phyloP scores from a whole-genome alignment of 1,284 basidiomycete genomes.

The Pisolithus thermaeus region DNA sequence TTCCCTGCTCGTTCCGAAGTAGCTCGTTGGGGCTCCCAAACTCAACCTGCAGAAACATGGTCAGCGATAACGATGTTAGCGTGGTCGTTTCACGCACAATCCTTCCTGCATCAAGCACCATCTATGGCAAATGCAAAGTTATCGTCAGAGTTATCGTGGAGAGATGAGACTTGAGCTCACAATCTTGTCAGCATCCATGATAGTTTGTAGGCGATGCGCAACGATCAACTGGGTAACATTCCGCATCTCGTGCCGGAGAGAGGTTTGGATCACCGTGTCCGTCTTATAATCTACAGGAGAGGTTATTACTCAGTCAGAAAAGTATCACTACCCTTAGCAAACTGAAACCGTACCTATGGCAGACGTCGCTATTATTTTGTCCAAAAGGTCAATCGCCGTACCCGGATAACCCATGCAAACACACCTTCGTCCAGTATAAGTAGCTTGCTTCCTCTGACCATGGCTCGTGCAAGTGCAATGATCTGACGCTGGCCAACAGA shows the following conservation, averaged over 20 bases:
- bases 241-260: slow-evolving; percentile 33
- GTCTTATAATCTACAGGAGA: slow-evolving; percentile 20
- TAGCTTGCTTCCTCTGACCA: slow-evolving; percentile 26
- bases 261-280: slow-evolving; percentile 25
- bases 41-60: slow-evolving; percentile 25
- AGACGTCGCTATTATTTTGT: slow-evolving; percentile 30
- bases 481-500: slow-evolving; percentile 71
- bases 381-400: neutral
- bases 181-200: slow-evolving; percentile 60
- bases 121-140: slow-evolving; percentile 10
- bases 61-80: neutral
- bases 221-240: slow-evolving; percentile 61
- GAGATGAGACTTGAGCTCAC: slow-evolving; percentile 15
- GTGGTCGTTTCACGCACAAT: slow-evolving; percentile 31
- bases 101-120: slow-evolving; percentile 33
- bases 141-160: slow-evolving; percentile 26
- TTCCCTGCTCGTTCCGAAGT: slow-evolving; percentile 39
- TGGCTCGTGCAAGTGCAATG: slow-evolving; percentile 38
- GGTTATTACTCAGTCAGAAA: neutral
- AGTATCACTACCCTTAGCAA: neutral
- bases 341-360: slow-evolving; percentile 17
- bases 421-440: slow-evolving; percentile 31
- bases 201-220: slow-evolving; percentile 66
- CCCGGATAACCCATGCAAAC: slow-evolving; percentile 2
- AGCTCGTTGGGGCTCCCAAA: slow-evolving; percentile 47